Evolutionary conservation across 2,329 filamentous ascomycete species (phyloP).

Genomic region (Scedosporium boydii): DNA sequence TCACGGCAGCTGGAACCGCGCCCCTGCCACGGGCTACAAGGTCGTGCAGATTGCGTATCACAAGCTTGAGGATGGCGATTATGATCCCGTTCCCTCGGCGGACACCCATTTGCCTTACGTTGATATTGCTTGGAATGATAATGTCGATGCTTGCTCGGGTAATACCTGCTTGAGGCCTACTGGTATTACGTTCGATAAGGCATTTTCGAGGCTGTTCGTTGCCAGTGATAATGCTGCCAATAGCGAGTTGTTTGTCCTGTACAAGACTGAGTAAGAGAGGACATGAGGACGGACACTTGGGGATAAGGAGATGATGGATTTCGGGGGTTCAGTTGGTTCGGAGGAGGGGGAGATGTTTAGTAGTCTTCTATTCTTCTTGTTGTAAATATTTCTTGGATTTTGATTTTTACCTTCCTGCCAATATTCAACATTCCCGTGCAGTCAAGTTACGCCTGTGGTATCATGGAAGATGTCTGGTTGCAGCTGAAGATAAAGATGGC

Average conservation of each 20-base stretch:
- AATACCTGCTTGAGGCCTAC: constrained; percentile 15
- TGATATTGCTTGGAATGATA: constrained; percentile 23
- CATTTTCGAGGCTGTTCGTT: constrained; percentile 14
- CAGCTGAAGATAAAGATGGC: too few relatives aligned
- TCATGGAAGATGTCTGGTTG: too few relatives aligned
- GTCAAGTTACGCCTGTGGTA: too few relatives aligned
- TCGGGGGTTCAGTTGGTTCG: not conserved
- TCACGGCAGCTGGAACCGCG: constrained; percentile 47
- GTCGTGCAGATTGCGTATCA: constrained; percentile 26
- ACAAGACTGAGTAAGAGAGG: constrained; percentile 2
- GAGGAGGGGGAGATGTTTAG: not conserved
- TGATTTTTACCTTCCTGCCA: too few relatives aligned
- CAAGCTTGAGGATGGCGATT: constrained; percentile 13
- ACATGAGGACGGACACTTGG: not conserved
- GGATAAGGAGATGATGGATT: not conserved
- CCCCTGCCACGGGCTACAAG: constrained; percentile 26
- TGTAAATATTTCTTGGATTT: too few relatives aligned
- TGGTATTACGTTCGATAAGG: constrained; percentile 14
- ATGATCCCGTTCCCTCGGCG: constrained; percentile 21
- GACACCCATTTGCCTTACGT: constrained; percentile 19
- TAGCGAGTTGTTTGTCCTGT: constrained; percentile 15
- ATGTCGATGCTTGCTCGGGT: constrained; percentile 18
- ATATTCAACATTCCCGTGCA: not conserved
- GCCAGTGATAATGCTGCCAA: constrained; percentile 15
- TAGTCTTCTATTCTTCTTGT: not conserved